Conservation (phyloP, 2,329 filamentous ascomycete species). For the Paecilomyces dactylethromorphus region DNA sequence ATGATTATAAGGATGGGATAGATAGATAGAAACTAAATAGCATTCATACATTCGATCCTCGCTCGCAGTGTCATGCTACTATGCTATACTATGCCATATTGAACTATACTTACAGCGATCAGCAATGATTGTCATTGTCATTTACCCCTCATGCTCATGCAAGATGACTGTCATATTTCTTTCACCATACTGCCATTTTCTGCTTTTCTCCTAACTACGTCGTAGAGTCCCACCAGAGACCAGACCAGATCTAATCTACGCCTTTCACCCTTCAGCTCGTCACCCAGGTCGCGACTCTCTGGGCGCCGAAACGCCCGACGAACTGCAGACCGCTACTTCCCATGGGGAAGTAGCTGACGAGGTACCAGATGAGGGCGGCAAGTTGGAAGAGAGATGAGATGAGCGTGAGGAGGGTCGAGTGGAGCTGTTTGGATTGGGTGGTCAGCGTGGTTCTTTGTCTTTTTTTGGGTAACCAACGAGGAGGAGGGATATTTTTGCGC, state of each 20-base stretch:
- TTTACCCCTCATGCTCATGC: background rate
- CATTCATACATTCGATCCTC: no score
- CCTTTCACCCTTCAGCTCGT: constrained; percentile 48
- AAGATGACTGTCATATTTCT: background rate
- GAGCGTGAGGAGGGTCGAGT: constrained; percentile 76
- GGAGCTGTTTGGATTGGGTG: constrained; percentile 52
- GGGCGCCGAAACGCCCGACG: constrained; percentile 77
- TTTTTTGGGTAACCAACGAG: constrained; percentile 3
- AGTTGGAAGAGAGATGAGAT: constrained; percentile 79
- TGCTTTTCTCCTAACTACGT: no score
- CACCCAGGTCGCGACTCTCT: constrained; percentile 83
- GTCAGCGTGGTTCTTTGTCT: constrained; percentile 10
- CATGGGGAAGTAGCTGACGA: constrained; percentile 98
- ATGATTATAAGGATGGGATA: no score
- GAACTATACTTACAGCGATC: background rate
- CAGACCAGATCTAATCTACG: no score
- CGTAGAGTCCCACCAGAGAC: background rate
- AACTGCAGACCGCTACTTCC: constrained; percentile 81
- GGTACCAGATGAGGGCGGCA: constrained; percentile 79
- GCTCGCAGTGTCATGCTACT: no score
- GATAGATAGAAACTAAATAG: no score
- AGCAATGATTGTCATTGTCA: no score
- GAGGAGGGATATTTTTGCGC: background rate
- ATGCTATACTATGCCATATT: no score
- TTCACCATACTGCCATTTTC: background rate